Percentiles rank a stretch among this genome's conserved stretches.
Evolutionary conservation across 805 yeast genomes (phyloP).

Genomic region (Spathaspora gorwiae): DNA sequence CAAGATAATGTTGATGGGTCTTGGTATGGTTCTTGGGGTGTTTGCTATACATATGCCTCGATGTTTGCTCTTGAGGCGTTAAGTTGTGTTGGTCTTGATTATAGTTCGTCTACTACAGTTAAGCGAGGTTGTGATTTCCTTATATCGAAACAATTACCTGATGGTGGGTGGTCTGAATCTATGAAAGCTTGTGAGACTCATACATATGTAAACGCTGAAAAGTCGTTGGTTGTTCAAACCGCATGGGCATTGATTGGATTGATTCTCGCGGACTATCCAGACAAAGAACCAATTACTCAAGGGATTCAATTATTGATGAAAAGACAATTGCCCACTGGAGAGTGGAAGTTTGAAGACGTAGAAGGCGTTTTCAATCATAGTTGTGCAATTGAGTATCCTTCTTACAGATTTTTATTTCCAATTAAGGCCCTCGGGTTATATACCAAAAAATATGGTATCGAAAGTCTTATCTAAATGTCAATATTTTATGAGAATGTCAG

Average conservation of each 20-base stretch:
- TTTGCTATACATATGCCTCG: conserved; percentile 90
- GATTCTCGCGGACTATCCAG: conserved; percentile 75
- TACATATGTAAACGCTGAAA: conserved; percentile 61
- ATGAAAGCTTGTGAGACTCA: conserved; percentile 85
- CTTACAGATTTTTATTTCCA: conserved; percentile 83
- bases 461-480: not conserved
- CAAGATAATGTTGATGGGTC: conserved; percentile 77
- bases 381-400: conserved; percentile 93
- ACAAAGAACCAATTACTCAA: conserved; percentile 51
- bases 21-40: conserved; percentile 99
- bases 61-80: conserved; percentile 98
- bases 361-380: conserved; percentile 95
- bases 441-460: conserved; percentile 24
- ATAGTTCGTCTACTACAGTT: conserved; percentile 58
- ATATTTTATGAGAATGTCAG: too few relatives aligned
- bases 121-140: conserved; percentile 81
- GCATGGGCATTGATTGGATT: conserved; percentile 89
- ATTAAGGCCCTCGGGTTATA: conserved; percentile 89
- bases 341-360: conserved; percentile 76
- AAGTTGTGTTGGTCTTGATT: conserved; percentile 59
- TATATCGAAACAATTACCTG: conserved; percentile 65
- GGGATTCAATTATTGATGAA: conserved; percentile 63
- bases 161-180: conserved; percentile 98
- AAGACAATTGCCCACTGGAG: conserved; percentile 72
- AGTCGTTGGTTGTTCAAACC: conserved; percentile 79